These are phyloP conservation scores for Sphagnum contortum DNA, from an alignment of 225 moss, liverwort and hornwort genomes.

Conservation along the genomic window DNA sequence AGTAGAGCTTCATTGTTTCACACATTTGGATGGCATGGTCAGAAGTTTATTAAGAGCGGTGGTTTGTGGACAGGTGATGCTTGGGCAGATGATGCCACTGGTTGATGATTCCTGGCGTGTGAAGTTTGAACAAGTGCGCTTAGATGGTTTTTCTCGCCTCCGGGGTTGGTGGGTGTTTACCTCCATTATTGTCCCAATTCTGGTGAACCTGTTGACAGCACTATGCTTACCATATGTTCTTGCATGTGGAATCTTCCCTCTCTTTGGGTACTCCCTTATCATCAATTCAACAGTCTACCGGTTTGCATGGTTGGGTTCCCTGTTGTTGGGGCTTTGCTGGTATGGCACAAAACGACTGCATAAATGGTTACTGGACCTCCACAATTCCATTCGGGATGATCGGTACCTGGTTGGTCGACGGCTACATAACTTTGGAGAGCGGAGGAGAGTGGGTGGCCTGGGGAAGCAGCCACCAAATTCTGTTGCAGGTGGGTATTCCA, in stretches of 20 bases:
- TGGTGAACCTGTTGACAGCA: constrained; percentile 57
- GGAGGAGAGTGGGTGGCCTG: constrained; percentile 32
- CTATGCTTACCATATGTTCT: constrained; percentile 66
- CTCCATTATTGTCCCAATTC: constrained; percentile 73
- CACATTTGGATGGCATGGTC: too few species aligned
- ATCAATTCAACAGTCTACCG: constrained; percentile 72
- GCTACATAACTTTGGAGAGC: constrained; percentile 86
- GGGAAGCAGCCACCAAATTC: constrained; percentile 3
- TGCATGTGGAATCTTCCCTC: constrained; percentile 58
- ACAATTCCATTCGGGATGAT: constrained; percentile 96
- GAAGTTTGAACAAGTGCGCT: constrained; percentile 88
- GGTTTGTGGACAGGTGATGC: constrained; percentile 62
- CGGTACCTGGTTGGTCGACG: constrained; percentile 90
- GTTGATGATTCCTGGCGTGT: constrained; percentile 83
- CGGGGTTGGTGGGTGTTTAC: constrained; percentile 82
- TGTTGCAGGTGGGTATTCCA: constrained; percentile 1
- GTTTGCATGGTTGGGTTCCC: constrained; percentile 90
- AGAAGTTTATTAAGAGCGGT: background rate
- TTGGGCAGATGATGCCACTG: constrained; percentile 81
- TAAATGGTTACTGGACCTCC: constrained; percentile 82
- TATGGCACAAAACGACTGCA: constrained; percentile 64
- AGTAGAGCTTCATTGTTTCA: too few species aligned
- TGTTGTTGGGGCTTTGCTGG: constrained; percentile 67
- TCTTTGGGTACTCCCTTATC: constrained; percentile 65
- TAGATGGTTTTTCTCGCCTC: constrained; percentile 81